phyloP scores from a whole-genome alignment of 306 rosid species.

The Cucurbita pepo region DNA sequence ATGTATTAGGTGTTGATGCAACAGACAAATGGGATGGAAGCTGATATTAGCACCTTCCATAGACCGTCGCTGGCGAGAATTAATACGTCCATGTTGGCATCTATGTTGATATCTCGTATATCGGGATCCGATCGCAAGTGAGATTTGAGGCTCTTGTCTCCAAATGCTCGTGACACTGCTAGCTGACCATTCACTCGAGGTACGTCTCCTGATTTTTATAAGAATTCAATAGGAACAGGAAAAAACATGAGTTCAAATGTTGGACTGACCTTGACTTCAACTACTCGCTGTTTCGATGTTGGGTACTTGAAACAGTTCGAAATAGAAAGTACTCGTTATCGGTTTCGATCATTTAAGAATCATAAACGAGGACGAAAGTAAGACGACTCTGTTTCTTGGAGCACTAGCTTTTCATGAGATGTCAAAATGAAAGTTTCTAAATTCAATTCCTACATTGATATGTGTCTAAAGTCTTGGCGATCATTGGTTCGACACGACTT shows the following conservation, averaged over 20 bases:
- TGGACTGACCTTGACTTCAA: background rate
- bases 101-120: slow-evolving; percentile 21
- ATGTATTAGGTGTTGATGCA: background rate
- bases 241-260: background rate
- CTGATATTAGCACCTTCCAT: slow-evolving; percentile 52
- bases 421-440: background rate
- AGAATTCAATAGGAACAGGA: slow-evolving; percentile 1
- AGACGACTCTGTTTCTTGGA: background rate
- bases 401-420: background rate
- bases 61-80: slow-evolving; percentile 86
- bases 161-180: slow-evolving; percentile 92
- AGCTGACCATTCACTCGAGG: slow-evolving; percentile 92
- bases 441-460: background rate
- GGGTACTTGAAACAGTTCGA: background rate
- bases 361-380: background rate
- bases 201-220: slow-evolving; percentile 53
- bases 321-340: background rate
- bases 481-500: background rate
- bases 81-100: slow-evolving; percentile 34
- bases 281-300: background rate
- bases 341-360: background rate
- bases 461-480: background rate
- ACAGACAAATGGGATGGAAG: background rate
- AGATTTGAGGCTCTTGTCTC: slow-evolving; percentile 84
- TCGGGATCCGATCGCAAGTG: slow-evolving; percentile 86